phyloP scores from a whole-genome alignment of 768 basidiomycete genomes.

The Lepiota brunneoincarnata region DNA sequence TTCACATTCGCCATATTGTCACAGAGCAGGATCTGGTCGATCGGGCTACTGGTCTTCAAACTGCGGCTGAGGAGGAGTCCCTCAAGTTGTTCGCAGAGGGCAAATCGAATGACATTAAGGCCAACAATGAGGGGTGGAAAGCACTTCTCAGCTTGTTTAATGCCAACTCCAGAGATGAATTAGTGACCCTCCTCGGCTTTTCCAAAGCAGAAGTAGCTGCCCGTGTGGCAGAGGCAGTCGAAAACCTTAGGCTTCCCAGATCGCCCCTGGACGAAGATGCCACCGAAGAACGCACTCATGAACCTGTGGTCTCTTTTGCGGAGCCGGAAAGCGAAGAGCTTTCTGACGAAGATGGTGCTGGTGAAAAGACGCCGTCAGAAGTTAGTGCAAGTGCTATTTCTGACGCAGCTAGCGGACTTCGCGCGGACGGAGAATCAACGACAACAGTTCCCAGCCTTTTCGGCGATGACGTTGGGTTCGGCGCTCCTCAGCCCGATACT shows the following conservation, averaged over 20 bases:
- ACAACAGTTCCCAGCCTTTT: conserved; percentile 89
- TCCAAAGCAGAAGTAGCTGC: conserved; percentile 82
- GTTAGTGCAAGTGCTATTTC: conserved; percentile 63
- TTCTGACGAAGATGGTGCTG: conserved; percentile 35
- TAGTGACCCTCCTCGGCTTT: conserved; percentile 88
- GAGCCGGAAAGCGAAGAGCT: conserved; percentile 63
- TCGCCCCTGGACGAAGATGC: conserved; percentile 40
- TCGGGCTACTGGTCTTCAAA: conserved; percentile 65
- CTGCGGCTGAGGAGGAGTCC: conserved; percentile 53
- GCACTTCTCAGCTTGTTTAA: conserved; percentile 87
- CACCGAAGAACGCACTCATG: conserved; percentile 48
- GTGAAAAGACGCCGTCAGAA: conserved; percentile 70
- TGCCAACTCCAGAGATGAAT: conserved; percentile 84
- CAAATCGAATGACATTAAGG: conserved; percentile 34
- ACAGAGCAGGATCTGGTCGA: conserved; percentile 76
- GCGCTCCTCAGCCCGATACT: conserved; percentile 61
- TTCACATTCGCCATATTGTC: conserved; percentile 75
- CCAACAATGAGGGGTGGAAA: conserved; percentile 68
- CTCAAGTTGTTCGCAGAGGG: conserved; percentile 72
- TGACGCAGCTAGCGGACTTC: conserved; percentile 54
- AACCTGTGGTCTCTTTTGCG: conserved; percentile 81
- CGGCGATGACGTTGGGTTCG: conserved; percentile 68
- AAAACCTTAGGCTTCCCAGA: conserved; percentile 57
- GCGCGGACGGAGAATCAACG: conserved; percentile 70
- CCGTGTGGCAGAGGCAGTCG: conserved; percentile 80